A percentile compares a stretch with the other conserved stretches of the same genome.
Conservation (phyloP, 2,329 filamentous ascomycete genomes). For the Epicoccum nigrum region DNA sequence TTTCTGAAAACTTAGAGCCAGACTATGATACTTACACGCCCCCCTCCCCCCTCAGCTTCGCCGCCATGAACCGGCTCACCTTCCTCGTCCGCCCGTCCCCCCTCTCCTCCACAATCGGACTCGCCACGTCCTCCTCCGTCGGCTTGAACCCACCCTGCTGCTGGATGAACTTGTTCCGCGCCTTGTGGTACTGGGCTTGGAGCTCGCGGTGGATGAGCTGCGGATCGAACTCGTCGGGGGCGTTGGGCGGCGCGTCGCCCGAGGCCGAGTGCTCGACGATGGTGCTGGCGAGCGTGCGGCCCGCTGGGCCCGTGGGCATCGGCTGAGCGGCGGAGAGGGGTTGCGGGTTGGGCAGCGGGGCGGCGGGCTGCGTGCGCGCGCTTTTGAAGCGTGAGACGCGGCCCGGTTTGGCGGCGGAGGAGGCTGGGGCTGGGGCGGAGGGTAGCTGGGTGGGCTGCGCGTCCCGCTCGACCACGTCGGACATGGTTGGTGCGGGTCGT, state of each 20-base stretch:
- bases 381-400: constrained; percentile 53
- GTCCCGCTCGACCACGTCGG: constrained; percentile 45
- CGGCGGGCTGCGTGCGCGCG: constrained; percentile 22
- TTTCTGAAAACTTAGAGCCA: too few relatives aligned
- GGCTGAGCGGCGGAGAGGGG: constrained; percentile 30
- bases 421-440: constrained; percentile 8
- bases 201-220: constrained; percentile 77
- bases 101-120: constrained; percentile 70
- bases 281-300: constrained; percentile 63
- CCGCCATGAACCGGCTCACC: constrained; percentile 76
- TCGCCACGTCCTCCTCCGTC: constrained; percentile 69
- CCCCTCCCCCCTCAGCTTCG: constrained; percentile 57
- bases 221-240: constrained; percentile 65
- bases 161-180: constrained; percentile 83
- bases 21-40: constrained; percentile 24
- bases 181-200: constrained; percentile 79
- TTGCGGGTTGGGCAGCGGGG: constrained; percentile 32
- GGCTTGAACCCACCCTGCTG: constrained; percentile 78
- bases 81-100: constrained; percentile 62
- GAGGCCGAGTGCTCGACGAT: constrained; percentile 59
- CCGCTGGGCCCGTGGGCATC: constrained; percentile 50
- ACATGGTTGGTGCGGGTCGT: constrained; percentile 35
- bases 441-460: constrained; percentile 17
- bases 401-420: constrained; percentile 33
- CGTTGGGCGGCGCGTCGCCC: constrained; percentile 47